Base-by-base conservation (phyloP, 164 flowering plant species). In the Chimonanthus praecox region DNA sequence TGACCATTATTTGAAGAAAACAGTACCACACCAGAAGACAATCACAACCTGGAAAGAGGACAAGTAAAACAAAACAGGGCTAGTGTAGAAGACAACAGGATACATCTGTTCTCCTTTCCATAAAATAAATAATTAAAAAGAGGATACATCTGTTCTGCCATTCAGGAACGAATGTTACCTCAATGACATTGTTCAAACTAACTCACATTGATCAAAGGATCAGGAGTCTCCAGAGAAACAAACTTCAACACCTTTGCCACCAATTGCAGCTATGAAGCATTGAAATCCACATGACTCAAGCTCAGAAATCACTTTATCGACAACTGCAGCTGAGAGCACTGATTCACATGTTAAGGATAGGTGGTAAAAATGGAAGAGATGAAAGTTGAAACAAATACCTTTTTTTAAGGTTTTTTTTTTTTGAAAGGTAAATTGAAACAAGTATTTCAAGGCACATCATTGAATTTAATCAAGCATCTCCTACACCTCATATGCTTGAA, bases 201-300 rank as follows among this genome's bases (percentile, higher is more conserved):
- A 7, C 8, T 49, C 47, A 7, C n/a, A 20, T 5, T 48, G 58
- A 13, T 15, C 66, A 51, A 21, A 50, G 65, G 33, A 70, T 85
- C 78, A 87, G 64, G 88, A 78, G 3, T 81, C 82, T 48, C 67
- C 78, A 49, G 73, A 74, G 61, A 85, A 85, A 79, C 85, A 83
- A 62, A 92, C 64, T 80, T 93, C 89, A 67, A 86, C 81, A 18
- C 99, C 97, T 4, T 79, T 83, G 3, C 97, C 97, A 10, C 99
- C 98, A 74, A 87, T 89, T 65, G 75, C 88, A 3, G 93, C 97
- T 44, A 81, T 83, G 58, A 88, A 76, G 75, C 99, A 94, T 66
- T 96, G 88, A 77, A 91, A 94, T 58, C 97, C 99, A 18, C 87
- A 86, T 1, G 90, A 78, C 77, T 92, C 94, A 3, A 96, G 85